Evolutionary conservation across 2,329 filamentous ascomycete species (phyloP), one percentile per base, ranked within the genome.

Genomic region (Penicillium nordicum): DNA sequence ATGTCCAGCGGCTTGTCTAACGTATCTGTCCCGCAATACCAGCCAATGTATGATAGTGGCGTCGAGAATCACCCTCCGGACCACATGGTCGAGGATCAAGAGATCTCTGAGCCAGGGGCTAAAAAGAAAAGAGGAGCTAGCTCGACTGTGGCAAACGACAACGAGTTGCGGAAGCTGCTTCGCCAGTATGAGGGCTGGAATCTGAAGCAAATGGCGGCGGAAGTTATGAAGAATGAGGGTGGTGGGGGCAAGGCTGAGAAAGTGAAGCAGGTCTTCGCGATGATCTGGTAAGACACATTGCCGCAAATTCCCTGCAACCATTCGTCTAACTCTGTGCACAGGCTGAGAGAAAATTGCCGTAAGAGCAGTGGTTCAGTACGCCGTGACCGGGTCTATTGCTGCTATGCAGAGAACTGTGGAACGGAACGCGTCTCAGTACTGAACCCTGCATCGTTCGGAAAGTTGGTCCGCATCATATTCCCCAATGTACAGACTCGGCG

Each of bases 401-500:
- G 92, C 72, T 99, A 99, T 73, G 94, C 93, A 46, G 92, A 90
- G 27, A 86, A 90, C 61, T 99, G 94, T 74, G 92, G 90, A 42
- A 95, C 88, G 5, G 92, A 97, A 71, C 86, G 92, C 69, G 95
- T 97, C 38, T 95, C 94, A 0, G 92, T 96, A 10, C 78, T 99
- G 55, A 99, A 99, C 69, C 94, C 94, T 41, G 94, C 94, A 10
- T 97, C 93, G 29, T 99, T 99, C 75, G 94, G 94, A 55, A 99
- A 99, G 75, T 84, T 99, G 42, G 94, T 99, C 34, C 87, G 94
- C 32, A 93, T 99, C 38, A 88, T 99, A 50, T 99, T 97, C 67
- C 93, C 94, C 0, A 93, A 92, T 41, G 87, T 99, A 23, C 93
- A 96, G 75, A 99, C 94, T 32, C 84, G 94, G 57, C 85, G 94